Percentiles rank a stretch among this genome's conserved stretches.
phyloP scores from a whole-genome alignment of 2,329 filamentous ascomycete genomes.

The Fusarium brevicatenulatum region DNA sequence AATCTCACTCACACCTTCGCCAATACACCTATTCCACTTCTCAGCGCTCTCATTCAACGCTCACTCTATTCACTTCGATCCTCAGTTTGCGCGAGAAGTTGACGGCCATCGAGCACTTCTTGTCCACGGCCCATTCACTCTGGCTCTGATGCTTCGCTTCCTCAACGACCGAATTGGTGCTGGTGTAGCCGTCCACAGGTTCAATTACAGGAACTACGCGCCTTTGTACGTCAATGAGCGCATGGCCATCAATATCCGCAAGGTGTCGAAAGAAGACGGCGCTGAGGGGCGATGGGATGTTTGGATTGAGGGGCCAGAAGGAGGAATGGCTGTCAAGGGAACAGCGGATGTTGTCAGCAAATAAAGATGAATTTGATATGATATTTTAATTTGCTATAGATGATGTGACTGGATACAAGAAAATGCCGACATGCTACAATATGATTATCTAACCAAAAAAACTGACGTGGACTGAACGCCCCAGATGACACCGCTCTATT shows the following conservation, averaged over 20 bases:
- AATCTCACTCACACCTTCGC: conserved; percentile 71
- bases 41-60: conserved; percentile 93
- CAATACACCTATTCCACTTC: conserved; percentile 85
- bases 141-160: conserved; percentile 79
- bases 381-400: neutral
- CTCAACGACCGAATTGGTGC: conserved; percentile 52
- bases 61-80: conserved; percentile 89
- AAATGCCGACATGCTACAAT: conserved; percentile 23
- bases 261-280: conserved; percentile 47
- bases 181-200: conserved; percentile 56
- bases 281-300: conserved; percentile 51
- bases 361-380: neutral
- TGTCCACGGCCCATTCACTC: conserved; percentile 86
- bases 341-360: conserved; percentile 46
- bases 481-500: conserved; percentile 2
- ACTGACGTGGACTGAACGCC: conserved; percentile 9
- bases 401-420: conserved; percentile 16
- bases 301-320: conserved; percentile 58
- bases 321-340: conserved; percentile 72
- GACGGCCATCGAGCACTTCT: conserved; percentile 82
- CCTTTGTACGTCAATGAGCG: conserved; percentile 81
- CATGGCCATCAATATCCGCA: conserved; percentile 74
- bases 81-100: conserved; percentile 70
- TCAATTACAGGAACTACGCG: conserved; percentile 84
- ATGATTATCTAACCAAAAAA: conserved; percentile 17